phyloP scores from a whole-genome alignment of 2,329 filamentous ascomycete species.

The Fusarium secorum region DNA sequence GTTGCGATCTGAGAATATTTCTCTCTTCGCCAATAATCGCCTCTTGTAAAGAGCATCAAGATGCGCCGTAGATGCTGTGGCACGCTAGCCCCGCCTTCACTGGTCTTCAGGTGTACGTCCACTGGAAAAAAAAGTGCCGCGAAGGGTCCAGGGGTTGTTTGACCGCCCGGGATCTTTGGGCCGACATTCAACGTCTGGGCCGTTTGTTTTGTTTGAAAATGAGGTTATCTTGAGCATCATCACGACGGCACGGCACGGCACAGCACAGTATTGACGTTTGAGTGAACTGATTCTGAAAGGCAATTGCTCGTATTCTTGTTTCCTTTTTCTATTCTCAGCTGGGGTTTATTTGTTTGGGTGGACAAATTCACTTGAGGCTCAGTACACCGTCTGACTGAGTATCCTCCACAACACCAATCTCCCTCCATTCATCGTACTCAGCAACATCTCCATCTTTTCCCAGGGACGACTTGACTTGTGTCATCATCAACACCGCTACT shows the following conservation, averaged over 20 bases:
- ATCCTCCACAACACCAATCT: background rate
- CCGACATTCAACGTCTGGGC: slow-evolving; percentile 21
- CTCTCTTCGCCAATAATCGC: background rate
- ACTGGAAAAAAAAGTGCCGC: slow-evolving; percentile 17
- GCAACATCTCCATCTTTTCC: background rate
- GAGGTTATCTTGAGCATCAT: slow-evolving; percentile 17
- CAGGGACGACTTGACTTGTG: background rate
- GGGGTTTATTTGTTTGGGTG: background rate
- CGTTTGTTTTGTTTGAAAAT: slow-evolving; percentile 31
- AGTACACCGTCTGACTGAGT: slow-evolving; percentile 3
- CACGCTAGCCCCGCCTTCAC: slow-evolving; percentile 12
- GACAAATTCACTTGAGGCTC: background rate
- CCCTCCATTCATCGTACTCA: background rate
- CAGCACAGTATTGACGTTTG: background rate
- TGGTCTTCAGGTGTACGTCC: slow-evolving; percentile 8
- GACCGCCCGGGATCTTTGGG: slow-evolving; percentile 40
- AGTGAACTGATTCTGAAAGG: background rate
- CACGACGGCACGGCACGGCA: background rate
- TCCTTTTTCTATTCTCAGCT: background rate
- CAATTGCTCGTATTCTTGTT: background rate
- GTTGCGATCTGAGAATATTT: background rate
- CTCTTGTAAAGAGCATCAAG: background rate
- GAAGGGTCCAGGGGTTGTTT: slow-evolving; percentile 18
- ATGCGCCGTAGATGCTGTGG: slow-evolving; percentile 30
- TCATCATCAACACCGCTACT: background rate